Evolutionary conservation across 1,284 basidiomycete genomes (phyloP).

Genomic region (Ceratobasidium sp.): DNA sequence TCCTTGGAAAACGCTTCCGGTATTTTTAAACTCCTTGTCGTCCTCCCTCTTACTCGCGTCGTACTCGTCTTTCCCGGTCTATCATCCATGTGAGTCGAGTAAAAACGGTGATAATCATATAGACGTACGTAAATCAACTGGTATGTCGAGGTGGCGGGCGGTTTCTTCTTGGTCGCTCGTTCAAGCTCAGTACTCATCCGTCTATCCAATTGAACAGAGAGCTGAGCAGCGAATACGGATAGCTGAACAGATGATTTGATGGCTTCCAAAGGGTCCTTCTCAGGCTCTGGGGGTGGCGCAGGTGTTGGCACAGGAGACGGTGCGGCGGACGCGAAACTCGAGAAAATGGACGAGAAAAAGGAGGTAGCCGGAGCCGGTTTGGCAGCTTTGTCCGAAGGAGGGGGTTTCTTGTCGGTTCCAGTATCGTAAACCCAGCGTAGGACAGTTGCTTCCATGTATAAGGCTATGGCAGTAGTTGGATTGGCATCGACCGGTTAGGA

Average conservation of each 20-base stretch:
- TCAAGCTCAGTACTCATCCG: slow-evolving; percentile 82
- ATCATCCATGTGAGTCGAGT: neutral
- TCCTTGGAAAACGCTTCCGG: slow-evolving; percentile 84
- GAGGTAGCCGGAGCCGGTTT: slow-evolving; percentile 49
- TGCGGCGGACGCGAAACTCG: slow-evolving; percentile 58
- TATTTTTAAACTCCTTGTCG: slow-evolving; percentile 61
- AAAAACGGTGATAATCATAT: neutral
- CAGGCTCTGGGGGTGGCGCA: slow-evolving; percentile 47
- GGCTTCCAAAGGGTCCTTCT: slow-evolving; percentile 61
- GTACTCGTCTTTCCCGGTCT: slow-evolving; percentile 90
- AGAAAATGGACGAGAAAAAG: slow-evolving; percentile 81
- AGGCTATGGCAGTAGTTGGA: slow-evolving; percentile 52
- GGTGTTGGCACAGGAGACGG: slow-evolving; percentile 52
- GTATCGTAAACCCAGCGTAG: slow-evolving; percentile 81
- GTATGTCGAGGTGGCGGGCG: slow-evolving; percentile 78
- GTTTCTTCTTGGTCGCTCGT: slow-evolving; percentile 94
- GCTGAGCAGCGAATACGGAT: slow-evolving; percentile 82
- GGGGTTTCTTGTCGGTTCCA: slow-evolving; percentile 65
- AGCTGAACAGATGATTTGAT: slow-evolving; percentile 74
- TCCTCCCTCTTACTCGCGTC: slow-evolving; percentile 76
- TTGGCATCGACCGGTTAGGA: neutral
- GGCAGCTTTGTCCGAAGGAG: slow-evolving; percentile 43
- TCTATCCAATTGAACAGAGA: slow-evolving; percentile 74
- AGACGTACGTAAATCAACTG: slow-evolving; percentile 83
- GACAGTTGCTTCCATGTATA: slow-evolving; percentile 83